Evolutionary conservation across 306 rosid species (phyloP).

Genomic region (Fragaria ananassa): DNA sequence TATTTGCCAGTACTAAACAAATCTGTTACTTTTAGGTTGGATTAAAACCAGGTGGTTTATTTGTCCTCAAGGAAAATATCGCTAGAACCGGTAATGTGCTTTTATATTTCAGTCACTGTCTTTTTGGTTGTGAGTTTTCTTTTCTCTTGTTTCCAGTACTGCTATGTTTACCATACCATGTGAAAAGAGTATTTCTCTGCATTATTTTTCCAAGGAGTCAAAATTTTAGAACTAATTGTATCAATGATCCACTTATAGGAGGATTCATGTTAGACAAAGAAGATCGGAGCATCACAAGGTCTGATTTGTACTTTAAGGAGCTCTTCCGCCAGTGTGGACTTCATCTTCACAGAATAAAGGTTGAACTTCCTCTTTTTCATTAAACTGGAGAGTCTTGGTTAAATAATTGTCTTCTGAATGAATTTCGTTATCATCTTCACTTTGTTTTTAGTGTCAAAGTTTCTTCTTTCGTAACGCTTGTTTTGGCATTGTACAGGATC

Average conservation of each 20-base stretch:
- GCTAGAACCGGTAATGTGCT: slow-evolving; percentile 66
- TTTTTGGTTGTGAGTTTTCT: slow-evolving; percentile 15
- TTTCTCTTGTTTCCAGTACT: slow-evolving; percentile 19
- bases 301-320: slow-evolving; percentile 73
- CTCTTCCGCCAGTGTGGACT: slow-evolving; percentile 78
- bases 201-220: neutral
- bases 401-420: neutral
- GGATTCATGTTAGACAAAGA: slow-evolving; percentile 86
- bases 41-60: slow-evolving; percentile 81
- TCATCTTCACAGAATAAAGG: slow-evolving; percentile 68
- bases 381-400: neutral
- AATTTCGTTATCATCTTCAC: neutral
- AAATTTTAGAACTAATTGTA: slow-evolving; percentile 1
- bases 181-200: neutral
- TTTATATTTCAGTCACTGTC: slow-evolving; percentile 15
- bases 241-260: slow-evolving; percentile 42
- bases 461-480: neutral
- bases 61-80: slow-evolving; percentile 83
- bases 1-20: slow-evolving; percentile 22
- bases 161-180: neutral
- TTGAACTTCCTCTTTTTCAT: slow-evolving; percentile 22
- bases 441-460: neutral
- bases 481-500: slow-evolving; percentile 58
- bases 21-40: slow-evolving; percentile 56
- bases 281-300: slow-evolving; percentile 84